Evolutionary conservation across 495 filamentous ascomycete species (phyloP).

Genomic region (Aspergillus indologenus): DNA sequence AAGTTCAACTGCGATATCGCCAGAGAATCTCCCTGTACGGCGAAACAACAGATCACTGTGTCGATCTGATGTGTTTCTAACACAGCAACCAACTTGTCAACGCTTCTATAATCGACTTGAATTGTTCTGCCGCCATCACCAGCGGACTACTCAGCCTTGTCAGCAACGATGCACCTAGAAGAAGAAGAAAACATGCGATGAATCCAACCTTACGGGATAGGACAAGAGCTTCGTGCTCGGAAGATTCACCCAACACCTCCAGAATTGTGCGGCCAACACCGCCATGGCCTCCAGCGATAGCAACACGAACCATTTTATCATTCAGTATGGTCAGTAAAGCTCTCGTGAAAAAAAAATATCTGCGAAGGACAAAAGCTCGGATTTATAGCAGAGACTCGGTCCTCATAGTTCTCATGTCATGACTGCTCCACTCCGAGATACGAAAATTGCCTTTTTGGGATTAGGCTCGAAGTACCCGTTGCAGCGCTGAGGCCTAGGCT

Average conservation of each 20-base stretch:
- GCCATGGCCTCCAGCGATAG: slow-evolving; percentile 45
- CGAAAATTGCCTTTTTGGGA: too few relatives aligned
- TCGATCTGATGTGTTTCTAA: slow-evolving; percentile 43
- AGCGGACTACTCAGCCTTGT: slow-evolving; percentile 8
- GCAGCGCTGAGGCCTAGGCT: too few relatives aligned
- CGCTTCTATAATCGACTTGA: slow-evolving; percentile 34
- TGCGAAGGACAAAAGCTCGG: neutral
- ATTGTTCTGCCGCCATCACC: slow-evolving; percentile 18
- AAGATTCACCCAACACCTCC: slow-evolving; percentile 27
- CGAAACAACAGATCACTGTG: slow-evolving; percentile 43
- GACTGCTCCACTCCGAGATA: neutral
- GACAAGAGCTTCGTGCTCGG: slow-evolving; percentile 36
- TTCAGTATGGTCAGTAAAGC: neutral
- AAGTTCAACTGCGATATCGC: slow-evolving; percentile 22
- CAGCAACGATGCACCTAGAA: neutral
- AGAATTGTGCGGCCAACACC: slow-evolving; percentile 41
- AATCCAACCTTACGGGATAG: slow-evolving; percentile 33
- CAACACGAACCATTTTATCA: slow-evolving; percentile 36
- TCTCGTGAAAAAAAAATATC: neutral
- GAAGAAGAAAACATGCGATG: slow-evolving; percentile 3
- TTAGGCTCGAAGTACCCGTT: too few relatives aligned
- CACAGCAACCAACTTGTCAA: slow-evolving; percentile 23
- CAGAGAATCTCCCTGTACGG: slow-evolving; percentile 20
- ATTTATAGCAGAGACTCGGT: neutral
- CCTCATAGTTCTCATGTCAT: neutral